Base-by-base conservation (phyloP, 257 asterid species). In the Capsicum rhomboideum region DNA sequence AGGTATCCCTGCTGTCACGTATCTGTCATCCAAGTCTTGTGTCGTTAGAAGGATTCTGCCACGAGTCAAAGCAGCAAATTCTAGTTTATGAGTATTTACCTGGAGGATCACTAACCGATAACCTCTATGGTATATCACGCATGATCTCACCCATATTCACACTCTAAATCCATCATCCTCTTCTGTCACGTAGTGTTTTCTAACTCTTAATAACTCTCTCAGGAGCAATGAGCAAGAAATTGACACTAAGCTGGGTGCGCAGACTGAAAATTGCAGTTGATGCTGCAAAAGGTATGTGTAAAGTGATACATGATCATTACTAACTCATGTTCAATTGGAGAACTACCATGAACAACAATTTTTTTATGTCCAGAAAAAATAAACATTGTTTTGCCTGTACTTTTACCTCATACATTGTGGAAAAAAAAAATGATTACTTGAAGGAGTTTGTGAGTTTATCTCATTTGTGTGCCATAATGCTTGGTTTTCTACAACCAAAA, bases 231-330 rank as follows among this genome's bases (percentile, higher is more conserved):
- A 90, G 95, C 86, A 94, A 91, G 89, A 92, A 87, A 85, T 12
- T 92, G 86, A 90, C 95, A 54, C 89, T 96, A 61, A 93, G 98
- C 83, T 96, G 99, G 98, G 95, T 92, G 82, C 93, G 98, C 11
- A 87, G 99, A 86, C 85, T 96, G 90, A 96, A 94, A 86, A 94
- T 96, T 78, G 98, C 96, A 7, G 93, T 95, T 18, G 99, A 95
- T 88, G 97, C 98, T 63, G 99, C 96, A 54, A 95, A 94, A 92
- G 99, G 99, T 95, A 85, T 16, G 79, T 77, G 58, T 56, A 46
- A 34, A 14, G 53, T 63, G 55, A 50, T 58, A 31, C 28, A 5
- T 75, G 13, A 75, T 26, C 40, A 75, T 46, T 46, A 74, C 59
- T 49, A 40, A 69, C 31, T 69, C 26, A n/a, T 42, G 55, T 42